Evolutionary conservation across 2,329 filamentous ascomycete genomes (phyloP).

Genomic region (Reticulascus tulasneorum): DNA sequence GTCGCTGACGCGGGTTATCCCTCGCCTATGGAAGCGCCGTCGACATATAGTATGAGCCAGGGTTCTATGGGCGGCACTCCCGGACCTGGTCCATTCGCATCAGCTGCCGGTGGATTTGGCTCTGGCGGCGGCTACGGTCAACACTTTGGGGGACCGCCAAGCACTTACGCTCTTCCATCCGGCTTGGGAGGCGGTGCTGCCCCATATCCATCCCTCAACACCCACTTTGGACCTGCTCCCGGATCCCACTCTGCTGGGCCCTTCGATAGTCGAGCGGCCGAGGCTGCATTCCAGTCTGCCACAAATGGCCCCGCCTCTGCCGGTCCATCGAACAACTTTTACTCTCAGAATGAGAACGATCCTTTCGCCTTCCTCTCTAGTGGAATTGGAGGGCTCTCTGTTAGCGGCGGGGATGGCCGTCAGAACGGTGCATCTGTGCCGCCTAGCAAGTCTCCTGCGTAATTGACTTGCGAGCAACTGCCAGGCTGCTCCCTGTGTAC

Average conservation of each 20-base stretch:
- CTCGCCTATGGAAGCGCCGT: slow-evolving; percentile 81
- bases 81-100: slow-evolving; percentile 72
- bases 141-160: slow-evolving; percentile 83
- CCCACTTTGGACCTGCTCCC: slow-evolving; percentile 72
- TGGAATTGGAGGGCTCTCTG: slow-evolving; percentile 68
- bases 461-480: slow-evolving; percentile 23
- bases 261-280: slow-evolving; percentile 89
- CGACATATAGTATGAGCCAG: slow-evolving; percentile 80
- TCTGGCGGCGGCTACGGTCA: slow-evolving; percentile 57
- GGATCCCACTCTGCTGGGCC: slow-evolving; percentile 78
- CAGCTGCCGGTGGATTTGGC: slow-evolving; percentile 58
- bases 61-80: slow-evolving; percentile 82
- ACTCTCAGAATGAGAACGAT: slow-evolving; percentile 62
- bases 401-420: slow-evolving; percentile 61
- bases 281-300: slow-evolving; percentile 89
- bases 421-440: slow-evolving; percentile 58
- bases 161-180: slow-evolving; percentile 84
- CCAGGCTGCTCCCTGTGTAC: slow-evolving; percentile 21
- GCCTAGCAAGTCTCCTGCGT: slow-evolving; percentile 57
- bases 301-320: slow-evolving; percentile 76
- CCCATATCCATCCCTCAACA: slow-evolving; percentile 78
- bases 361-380: slow-evolving; percentile 77
- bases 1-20: slow-evolving; percentile 92
- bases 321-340: slow-evolving; percentile 70
- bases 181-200: slow-evolving; percentile 75